A percentile compares a stretch with the other conserved stretches of the same genome.
Conservation (phyloP, 129 eudicot species). For the Flaveria brownii region DNA sequence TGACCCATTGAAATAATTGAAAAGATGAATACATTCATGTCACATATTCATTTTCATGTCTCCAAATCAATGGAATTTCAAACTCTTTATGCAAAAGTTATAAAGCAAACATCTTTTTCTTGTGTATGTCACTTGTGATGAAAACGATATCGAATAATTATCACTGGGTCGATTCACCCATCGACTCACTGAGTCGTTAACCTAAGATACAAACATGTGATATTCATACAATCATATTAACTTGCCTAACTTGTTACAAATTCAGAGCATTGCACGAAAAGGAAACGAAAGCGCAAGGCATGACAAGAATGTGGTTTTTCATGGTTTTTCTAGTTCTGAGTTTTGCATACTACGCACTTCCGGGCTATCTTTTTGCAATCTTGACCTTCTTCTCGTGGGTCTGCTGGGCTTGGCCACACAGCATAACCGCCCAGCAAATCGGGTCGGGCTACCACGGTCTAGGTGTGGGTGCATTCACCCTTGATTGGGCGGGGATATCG, state of each 20-base stretch:
- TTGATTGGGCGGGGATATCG: conserved; percentile 95
- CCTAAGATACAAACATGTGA: background rate
- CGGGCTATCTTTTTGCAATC: conserved; percentile 7
- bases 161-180: background rate
- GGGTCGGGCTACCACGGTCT: conserved; percentile 93
- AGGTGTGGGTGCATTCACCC: conserved; percentile 90
- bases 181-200: background rate
- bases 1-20: conserved; percentile 11
- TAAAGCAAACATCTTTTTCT: background rate
- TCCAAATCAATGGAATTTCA: background rate
- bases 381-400: too few species aligned
- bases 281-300: conserved; percentile 59
- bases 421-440: conserved; percentile 86
- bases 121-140: background rate
- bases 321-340: conserved; percentile 67
- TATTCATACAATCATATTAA: background rate
- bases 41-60: conserved; percentile 16
- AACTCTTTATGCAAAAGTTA: conserved; percentile 2
- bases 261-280: conserved; percentile 89
- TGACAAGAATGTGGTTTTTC: conserved; percentile 84
- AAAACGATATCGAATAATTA: conserved; percentile 18
- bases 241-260: background rate
- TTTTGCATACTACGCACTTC: conserved; percentile 79
- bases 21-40: conserved; percentile 22
- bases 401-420: conserved; percentile 53